A percentile compares a stretch with the other conserved stretches of the same genome.
Conservation (phyloP, 306 rosid genomes). For the Acacia crassicarpa region DNA sequence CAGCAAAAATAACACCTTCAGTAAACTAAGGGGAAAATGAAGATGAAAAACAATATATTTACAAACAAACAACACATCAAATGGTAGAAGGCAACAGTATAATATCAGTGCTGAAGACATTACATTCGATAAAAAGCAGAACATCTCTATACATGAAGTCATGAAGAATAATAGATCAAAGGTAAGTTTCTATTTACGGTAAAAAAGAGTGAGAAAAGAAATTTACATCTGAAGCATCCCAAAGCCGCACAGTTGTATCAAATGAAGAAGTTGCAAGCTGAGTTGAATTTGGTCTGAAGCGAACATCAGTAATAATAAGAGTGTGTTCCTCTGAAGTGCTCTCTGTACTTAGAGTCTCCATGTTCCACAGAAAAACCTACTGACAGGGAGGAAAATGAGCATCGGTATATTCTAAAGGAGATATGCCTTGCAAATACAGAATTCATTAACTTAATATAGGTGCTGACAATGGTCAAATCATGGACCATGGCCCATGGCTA, state of each 20-base stretch:
- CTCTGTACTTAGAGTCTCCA: slow-evolving; percentile 82
- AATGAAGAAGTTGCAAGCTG: slow-evolving; percentile 94
- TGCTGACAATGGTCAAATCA: slow-evolving; percentile 19
- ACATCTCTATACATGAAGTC: neutral
- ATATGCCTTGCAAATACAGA: slow-evolving; percentile 6
- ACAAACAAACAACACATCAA: neutral
- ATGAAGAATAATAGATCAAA: slow-evolving; percentile 17
- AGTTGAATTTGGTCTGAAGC: slow-evolving; percentile 88
- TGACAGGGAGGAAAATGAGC: slow-evolving; percentile 38
- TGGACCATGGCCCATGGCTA: neutral
- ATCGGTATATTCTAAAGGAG: slow-evolving; percentile 24
- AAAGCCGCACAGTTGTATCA: slow-evolving; percentile 84
- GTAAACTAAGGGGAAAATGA: neutral
- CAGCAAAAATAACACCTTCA: neutral
- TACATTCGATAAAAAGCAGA: slow-evolving; percentile 22
- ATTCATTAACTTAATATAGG: slow-evolving; percentile 7
- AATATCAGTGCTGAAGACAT: neutral
- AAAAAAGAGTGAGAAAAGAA: slow-evolving; percentile 16
- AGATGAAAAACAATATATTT: neutral
- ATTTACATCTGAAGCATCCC: slow-evolving; percentile 93
- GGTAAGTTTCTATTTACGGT: slow-evolving; percentile 13
- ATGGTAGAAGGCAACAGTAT: slow-evolving; percentile 4
- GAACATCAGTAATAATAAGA: slow-evolving; percentile 79
- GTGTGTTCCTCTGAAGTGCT: slow-evolving; percentile 73
- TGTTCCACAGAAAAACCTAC: slow-evolving; percentile 93